Base-by-base conservation (phyloP, 1,284 basidiomycete species). In the Lentinula novae-zelandiae region DNA sequence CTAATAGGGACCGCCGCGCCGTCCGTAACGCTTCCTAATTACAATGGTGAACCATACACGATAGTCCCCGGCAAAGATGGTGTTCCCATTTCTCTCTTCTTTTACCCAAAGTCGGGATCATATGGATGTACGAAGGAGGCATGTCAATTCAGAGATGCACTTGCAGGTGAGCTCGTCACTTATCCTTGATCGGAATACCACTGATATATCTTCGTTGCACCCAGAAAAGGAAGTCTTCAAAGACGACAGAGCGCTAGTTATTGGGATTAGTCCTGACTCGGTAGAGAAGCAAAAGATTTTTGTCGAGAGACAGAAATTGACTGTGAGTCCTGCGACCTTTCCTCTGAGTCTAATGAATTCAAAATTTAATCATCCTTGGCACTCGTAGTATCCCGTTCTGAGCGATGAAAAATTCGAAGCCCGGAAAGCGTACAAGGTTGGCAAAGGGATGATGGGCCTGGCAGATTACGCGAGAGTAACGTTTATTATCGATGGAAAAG, bases 121-220 rank as follows among this genome's bases (percentile, higher is more conserved):
- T 86, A 76, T 62, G 89, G 87, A 3, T 93, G 92, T 71, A 93
- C 89, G 8, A 86, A 81, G 68, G 85, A 93, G 71, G 90, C 87
- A 1, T 92, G 90, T 67, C 79, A 85, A 57, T 92, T 94, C 72
- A 82, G 91, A 27, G 89, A 93, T 75, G 88, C 88, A 3, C 74
- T 91, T 57, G 80, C 78, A 54, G 82, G 87, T 87, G 60, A 63
- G 60, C 48, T 40, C 2, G 12, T 1, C 17, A 27, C 22, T n/a
- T 2, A 46, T 44, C 22, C 46, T 15, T 54, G 31, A 15, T 33
- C 3, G 5, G 6, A n/a, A 44, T 42, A 7, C 2, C 12, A 15
- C 15, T 10, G 3, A 27, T 57, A 33, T 48, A 50, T 33, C 15
- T 51, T 55, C 39, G 48, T 56, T 50, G 57, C n/a, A 12, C 40